phyloP scores from a whole-genome alignment of 1,284 basidiomycete genomes.

The Trametes polyzona region DNA sequence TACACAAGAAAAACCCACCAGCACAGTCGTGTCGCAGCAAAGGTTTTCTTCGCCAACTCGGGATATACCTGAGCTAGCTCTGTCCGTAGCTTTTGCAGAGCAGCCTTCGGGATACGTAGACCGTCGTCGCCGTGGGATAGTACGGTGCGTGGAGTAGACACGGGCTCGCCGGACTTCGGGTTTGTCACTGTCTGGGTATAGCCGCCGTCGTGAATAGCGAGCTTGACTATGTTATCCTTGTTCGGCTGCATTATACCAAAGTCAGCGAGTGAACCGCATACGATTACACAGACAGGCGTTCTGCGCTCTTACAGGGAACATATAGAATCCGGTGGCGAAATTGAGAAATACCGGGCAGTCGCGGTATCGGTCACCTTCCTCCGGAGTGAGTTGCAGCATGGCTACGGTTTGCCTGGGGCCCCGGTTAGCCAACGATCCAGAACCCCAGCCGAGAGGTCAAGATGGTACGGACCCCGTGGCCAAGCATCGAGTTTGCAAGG shows the following conservation, averaged over 20 bases:
- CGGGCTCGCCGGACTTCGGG: slow-evolving; percentile 19
- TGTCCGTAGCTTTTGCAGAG: slow-evolving; percentile 52
- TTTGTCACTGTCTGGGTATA: slow-evolving; percentile 50
- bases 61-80: slow-evolving; percentile 69
- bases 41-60: slow-evolving; percentile 68
- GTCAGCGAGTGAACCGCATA: neutral
- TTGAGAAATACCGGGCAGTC: slow-evolving; percentile 75
- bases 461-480: slow-evolving; percentile 76
- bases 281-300: neutral
- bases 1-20: slow-evolving; percentile 68
- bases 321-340: slow-evolving; percentile 71
- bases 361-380: slow-evolving; percentile 68
- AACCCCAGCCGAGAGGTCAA: no score
- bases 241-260: slow-evolving; percentile 66
- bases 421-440: neutral
- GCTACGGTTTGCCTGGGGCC: slow-evolving; percentile 72
- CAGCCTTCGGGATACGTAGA: slow-evolving; percentile 62
- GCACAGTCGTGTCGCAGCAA: slow-evolving; percentile 76
- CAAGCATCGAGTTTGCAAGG: slow-evolving; percentile 52
- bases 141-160: slow-evolving; percentile 72
- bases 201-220: slow-evolving; percentile 73
- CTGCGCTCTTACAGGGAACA: slow-evolving; percentile 66
- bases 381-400: slow-evolving; percentile 71
- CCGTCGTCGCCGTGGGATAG: slow-evolving; percentile 58
- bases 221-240: slow-evolving; percentile 68